phyloP scores from a whole-genome alignment of 495 filamentous ascomycete genomes.

The Trichoderma asperelloides region DNA sequence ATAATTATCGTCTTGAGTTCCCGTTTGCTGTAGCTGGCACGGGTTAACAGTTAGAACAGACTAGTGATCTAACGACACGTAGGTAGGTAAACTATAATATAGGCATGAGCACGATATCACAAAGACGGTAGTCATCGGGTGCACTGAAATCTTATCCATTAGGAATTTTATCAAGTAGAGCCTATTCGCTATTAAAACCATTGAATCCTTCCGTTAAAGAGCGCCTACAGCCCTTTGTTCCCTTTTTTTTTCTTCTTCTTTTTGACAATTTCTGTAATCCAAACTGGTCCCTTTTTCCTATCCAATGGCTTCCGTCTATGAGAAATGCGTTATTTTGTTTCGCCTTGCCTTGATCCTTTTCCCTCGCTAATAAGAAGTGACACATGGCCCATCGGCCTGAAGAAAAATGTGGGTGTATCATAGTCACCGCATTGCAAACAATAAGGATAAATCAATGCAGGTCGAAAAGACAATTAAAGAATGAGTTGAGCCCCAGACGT shows the following conservation, averaged over 20 bases:
- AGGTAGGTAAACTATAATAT: too few relatives aligned
- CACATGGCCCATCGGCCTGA: background rate
- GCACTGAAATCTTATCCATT: too few relatives aligned
- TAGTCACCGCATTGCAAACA: background rate
- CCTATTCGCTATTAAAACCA: background rate
- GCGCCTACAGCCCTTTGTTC: background rate
- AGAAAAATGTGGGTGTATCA: background rate
- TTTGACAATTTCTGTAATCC: constrained; percentile 14
- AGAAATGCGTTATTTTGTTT: background rate
- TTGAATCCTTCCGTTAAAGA: background rate
- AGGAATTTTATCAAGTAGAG: too few relatives aligned
- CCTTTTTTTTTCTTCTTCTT: background rate
- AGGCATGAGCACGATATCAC: too few relatives aligned
- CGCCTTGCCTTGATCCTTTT: background rate
- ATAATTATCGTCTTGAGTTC: too few relatives aligned
- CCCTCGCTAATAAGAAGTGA: background rate
- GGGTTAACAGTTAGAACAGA: too few relatives aligned
- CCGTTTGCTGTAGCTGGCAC: too few relatives aligned
- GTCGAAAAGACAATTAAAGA: background rate
- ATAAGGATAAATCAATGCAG: background rate
- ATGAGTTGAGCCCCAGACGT: background rate
- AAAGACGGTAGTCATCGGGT: too few relatives aligned
- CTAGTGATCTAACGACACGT: too few relatives aligned
- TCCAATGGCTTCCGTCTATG: background rate
- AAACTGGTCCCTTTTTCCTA: background rate